Base-by-base conservation (phyloP, 345 rosid species). In the Salix arbutifolia region DNA sequence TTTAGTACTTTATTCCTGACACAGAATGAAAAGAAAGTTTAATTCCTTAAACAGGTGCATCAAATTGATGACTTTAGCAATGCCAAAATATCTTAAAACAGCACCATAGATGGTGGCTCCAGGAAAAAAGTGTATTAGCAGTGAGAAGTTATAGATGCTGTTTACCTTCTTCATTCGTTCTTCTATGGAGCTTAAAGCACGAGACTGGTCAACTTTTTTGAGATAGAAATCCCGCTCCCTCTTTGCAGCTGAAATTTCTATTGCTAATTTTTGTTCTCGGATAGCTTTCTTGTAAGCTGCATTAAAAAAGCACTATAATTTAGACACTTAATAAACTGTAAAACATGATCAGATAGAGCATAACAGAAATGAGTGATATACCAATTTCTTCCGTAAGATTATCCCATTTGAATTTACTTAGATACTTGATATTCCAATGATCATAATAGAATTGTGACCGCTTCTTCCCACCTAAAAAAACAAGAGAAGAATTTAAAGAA, bases 321-420 rank as follows among this genome's bases (percentile, higher is more conserved):
- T 77, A 79, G 71, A 76, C 69, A 81, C 30, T 19, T 8, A 19
- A 64, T 23, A 1, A 75, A 74, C 38, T 61, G 56, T 9, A 46
- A 33, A 12, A 44, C 10, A 33, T 17, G 75, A 50, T 23, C 23
- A 74, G 25, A 40, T 26, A 30, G 16, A 65, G 13, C 48, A 82
- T 26, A 64, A 65, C 60, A 71, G 1, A 71, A 52, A 75, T 14
- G 31, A 79, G 69, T 71, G 19, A 11, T 33, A 0, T 90, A 95
- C 99, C 97, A 17, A 86, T 93, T 80, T 95, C 97, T 74, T 86
- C 93, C 2, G 94, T 90, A 72, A 93, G 97, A 88, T 93, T 93
- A 37, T 95, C 99, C 99, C 99, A 95, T 78, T 90, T 91, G 87
- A 95, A 95, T 86, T 93, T 93, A 76, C 91, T 93, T 76, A 96